Conservation (phyloP, 2,329 filamentous ascomycete species). For the Epichloe typhina region DNA sequence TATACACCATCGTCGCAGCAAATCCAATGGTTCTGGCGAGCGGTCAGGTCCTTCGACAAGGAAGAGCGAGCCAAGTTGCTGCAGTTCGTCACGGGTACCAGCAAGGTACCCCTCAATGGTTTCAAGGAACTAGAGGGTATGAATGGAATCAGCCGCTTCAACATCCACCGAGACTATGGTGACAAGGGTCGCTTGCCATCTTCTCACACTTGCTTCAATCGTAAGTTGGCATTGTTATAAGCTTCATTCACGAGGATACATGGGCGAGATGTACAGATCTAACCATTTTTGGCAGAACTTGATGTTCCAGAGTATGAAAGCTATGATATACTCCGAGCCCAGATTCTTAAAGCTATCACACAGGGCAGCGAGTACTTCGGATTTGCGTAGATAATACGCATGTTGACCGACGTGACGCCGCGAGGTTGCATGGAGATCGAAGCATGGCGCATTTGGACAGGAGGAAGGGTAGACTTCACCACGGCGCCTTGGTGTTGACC, state of each 20-base stretch:
- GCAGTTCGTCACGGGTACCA: slow-evolving; percentile 96
- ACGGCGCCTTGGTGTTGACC: slow-evolving; percentile 5
- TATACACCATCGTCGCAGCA: slow-evolving; percentile 89
- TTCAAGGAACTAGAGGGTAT: slow-evolving; percentile 99
- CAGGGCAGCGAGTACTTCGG: slow-evolving; percentile 95
- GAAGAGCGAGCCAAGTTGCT: slow-evolving; percentile 95
- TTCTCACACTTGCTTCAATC: slow-evolving; percentile 98
- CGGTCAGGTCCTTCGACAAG: slow-evolving; percentile 93
- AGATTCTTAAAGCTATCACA: slow-evolving; percentile 92
- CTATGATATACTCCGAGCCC: slow-evolving; percentile 79
- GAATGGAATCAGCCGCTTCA: slow-evolving; percentile 97
- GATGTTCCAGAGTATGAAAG: slow-evolving; percentile 97
- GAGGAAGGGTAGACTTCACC: not conserved
- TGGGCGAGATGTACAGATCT: not conserved
- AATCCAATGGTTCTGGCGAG: slow-evolving; percentile 99
- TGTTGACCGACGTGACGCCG: not conserved
- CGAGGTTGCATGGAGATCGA: not conserved
- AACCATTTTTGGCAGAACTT: slow-evolving; percentile 51
- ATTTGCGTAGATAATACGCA: slow-evolving; percentile 55
- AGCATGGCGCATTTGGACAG: slow-evolving; percentile 1
- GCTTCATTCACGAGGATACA: slow-evolving; percentile 20
- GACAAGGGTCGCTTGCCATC: slow-evolving; percentile 91
- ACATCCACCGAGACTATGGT: slow-evolving; percentile 95
- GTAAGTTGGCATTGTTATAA: slow-evolving; percentile 43
- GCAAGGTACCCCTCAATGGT: slow-evolving; percentile 93